Evolutionary conservation across 2,329 filamentous ascomycete genomes (phyloP), one percentile per base, ranked within the genome.

Genomic region (Nannizzia gypsea): DNA sequence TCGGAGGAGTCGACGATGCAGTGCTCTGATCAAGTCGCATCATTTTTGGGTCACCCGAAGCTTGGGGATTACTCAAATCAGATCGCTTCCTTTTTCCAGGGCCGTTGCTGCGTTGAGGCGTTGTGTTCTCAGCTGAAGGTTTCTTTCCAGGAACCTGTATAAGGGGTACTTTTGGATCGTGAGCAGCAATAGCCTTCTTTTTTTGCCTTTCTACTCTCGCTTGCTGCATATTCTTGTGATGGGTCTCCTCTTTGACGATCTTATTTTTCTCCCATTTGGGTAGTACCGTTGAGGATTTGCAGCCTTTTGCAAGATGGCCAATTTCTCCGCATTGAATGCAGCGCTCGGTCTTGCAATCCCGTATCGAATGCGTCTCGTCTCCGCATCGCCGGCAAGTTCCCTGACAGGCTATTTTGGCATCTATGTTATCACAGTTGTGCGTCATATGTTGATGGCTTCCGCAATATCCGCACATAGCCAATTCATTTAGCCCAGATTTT

Each of bases 381-480:
- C 72, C 70, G 60, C 77, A 80, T 60, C 77, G 71, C 62, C 67
- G 69, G 62, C 77, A 79, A 56, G 64, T 71, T 22, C 74, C 74
- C 46, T 69, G 67, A 34, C 68, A 67, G 11, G 68, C 68, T 36
- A 69, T 69, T 61, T 72, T 69, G 9, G 75, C 76, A 11, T 74
- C 74, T 8, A 66, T 62, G 61, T 78, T 77, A 59, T 79, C 75
- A 60, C 77, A 79, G 50, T 74, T 72, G 57, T 69, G 68, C 1
- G 73, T 75, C 63, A 73, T 73, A 64, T 79, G 77, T 8, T 68
- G 64, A 61, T 70, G 72, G 59, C 75, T 78, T 36, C 77, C 77
- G 64, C 77, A 79, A n/a, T 71, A 69, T 2, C 68, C 71, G 67
- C 77, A 79, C 57, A 68, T 72, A 50, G 67, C 68, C 3, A 68